phyloP scores from a whole-genome alignment of 345 rosid genomes.

The Hibiscus mutabilis region DNA sequence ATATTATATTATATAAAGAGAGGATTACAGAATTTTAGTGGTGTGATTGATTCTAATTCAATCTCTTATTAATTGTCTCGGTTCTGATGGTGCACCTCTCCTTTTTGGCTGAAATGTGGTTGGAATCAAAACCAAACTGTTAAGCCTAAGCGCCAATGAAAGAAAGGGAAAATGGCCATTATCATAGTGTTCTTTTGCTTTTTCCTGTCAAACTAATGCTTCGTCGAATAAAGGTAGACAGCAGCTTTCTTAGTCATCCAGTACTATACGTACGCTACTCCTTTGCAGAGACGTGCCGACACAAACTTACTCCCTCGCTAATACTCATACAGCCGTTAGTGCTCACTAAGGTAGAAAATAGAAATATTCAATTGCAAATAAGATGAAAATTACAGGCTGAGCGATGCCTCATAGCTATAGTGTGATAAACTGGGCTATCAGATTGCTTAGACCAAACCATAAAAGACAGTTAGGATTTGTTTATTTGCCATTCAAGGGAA shows the following conservation, averaged over 20 bases:
- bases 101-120: neutral
- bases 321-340: neutral
- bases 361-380: neutral
- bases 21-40: neutral
- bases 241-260: slow-evolving; percentile 1
- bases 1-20: too few species aligned
- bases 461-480: neutral
- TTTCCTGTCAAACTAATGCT: neutral
- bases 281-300: neutral
- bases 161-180: slow-evolving; percentile 6
- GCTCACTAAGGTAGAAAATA: neutral
- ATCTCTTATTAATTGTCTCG: neutral
- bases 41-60: neutral
- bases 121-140: neutral
- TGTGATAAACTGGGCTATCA: neutral
- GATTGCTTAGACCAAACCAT: too few species aligned
- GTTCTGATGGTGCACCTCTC: neutral
- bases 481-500: slow-evolving; percentile 18
- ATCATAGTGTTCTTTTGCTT: neutral
- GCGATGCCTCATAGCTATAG: neutral
- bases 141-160: neutral
- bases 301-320: neutral
- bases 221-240: neutral
- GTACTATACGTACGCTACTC: neutral
- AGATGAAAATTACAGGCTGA: neutral